phyloP scores from a whole-genome alignment of 345 rosid species.

The Passiflora organensis region DNA sequence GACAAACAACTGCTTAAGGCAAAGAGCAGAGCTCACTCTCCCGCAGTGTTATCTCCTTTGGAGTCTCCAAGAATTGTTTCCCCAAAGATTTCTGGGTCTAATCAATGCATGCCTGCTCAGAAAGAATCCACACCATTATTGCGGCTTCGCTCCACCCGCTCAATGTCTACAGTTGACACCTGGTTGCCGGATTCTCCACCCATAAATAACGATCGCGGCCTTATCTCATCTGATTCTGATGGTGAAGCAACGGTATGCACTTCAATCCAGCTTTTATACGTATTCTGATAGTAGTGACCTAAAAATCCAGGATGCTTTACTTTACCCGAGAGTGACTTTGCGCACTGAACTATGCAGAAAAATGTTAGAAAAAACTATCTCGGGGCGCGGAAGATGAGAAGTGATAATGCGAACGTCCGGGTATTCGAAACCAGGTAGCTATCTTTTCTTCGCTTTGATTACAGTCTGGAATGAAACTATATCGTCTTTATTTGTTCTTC shows the following conservation, averaged over 20 bases:
- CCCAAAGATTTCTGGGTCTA: slow-evolving; percentile 32
- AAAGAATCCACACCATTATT: slow-evolving; percentile 27
- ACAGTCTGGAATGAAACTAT: too few relatives aligned
- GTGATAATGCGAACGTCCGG: slow-evolving; percentile 26
- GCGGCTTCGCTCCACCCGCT: slow-evolving; percentile 25
- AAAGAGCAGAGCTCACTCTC: slow-evolving; percentile 18
- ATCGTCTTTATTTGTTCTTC: background rate
- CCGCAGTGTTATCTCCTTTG: slow-evolving; percentile 27
- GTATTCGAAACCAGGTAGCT: slow-evolving; percentile 32
- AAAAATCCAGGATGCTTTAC: background rate
- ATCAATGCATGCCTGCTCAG: slow-evolving; percentile 12
- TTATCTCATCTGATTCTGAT: slow-evolving; percentile 40
- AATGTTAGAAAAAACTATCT: slow-evolving; percentile 19
- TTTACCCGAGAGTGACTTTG: slow-evolving; percentile 13
- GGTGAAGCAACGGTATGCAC: slow-evolving; percentile 27
- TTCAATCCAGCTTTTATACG: background rate
- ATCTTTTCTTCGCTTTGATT: background rate
- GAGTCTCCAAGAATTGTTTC: slow-evolving; percentile 35
- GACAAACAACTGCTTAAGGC: slow-evolving; percentile 14
- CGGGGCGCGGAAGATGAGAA: slow-evolving; percentile 23
- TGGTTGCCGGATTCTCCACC: slow-evolving; percentile 35
- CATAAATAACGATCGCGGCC: slow-evolving; percentile 21
- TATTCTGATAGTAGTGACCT: background rate
- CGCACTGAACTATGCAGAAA: slow-evolving; percentile 21
- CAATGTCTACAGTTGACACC: slow-evolving; percentile 12